These are phyloP conservation scores for Leishmania arabica DNA, from an alignment of 208 protist genomes.

Conservation along the genomic window DNA sequence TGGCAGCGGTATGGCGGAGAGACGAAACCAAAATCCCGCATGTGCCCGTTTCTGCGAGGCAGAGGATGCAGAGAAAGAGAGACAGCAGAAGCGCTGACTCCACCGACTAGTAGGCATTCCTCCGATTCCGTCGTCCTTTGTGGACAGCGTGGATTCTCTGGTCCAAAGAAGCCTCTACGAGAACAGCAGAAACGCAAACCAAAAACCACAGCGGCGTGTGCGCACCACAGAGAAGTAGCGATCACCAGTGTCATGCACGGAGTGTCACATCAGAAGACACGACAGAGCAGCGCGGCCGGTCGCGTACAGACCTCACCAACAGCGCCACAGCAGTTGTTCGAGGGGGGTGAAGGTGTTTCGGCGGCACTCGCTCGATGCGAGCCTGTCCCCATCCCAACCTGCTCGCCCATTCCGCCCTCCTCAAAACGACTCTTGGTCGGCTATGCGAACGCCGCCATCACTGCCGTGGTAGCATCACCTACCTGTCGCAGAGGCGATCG, in stretches of 20 bases:
- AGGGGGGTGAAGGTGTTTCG: neutral
- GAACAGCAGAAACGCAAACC: neutral
- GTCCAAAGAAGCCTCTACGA: neutral
- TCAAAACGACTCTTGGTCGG: neutral
- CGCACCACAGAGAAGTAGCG: neutral
- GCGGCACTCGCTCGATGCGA: neutral
- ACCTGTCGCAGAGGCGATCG: neutral
- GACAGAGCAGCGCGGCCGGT: neutral
- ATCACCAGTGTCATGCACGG: neutral
- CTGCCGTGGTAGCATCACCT: neutral
- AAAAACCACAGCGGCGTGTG: neutral
- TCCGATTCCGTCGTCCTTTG: neutral
- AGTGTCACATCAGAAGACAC: neutral
- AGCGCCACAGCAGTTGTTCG: neutral
- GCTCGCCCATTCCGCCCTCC: neutral
- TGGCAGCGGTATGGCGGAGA: neutral
- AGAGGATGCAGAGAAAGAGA: neutral
- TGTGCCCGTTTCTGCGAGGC: neutral
- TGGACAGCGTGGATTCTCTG: neutral
- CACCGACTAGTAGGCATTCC: neutral
- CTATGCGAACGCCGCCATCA: conserved; percentile 5
- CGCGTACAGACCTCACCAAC: neutral
- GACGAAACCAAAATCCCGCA: neutral
- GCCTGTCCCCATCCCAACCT: neutral
- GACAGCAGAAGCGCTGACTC: neutral